Evolutionary conservation across 306 rosid genomes (phyloP), one percentile per base, ranked within the genome.

Genomic region (Begonia loranthoides): DNA sequence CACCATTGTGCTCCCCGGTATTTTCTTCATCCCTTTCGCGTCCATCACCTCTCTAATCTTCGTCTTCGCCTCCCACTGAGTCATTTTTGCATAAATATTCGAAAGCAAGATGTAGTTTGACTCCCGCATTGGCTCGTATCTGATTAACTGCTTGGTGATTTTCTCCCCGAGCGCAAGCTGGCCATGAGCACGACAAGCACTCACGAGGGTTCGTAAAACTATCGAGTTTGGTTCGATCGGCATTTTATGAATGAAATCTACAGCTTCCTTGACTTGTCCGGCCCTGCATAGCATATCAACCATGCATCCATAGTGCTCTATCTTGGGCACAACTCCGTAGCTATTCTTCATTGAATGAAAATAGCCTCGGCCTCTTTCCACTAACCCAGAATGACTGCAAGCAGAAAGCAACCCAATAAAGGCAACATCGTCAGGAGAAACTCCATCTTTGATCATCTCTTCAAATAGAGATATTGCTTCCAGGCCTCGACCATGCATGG

Each of bases 1-100:
- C 60, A 89, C 78, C 97, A 79, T 81, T 38, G 95, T 89, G 80
- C 97, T 75, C 59, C 97, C 97, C 1, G 95, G 94, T 52, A 73
- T 59, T 66, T 89, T 89, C 54, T 70, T 79, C 73, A 89, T 72
- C 58, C 97, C 94, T 56, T 68, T 85, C 67, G 66, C 54, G 66
- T 77, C 94, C 95, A 89, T 89, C 59, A 57, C 57, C 55, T 80
- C 85, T 71, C 97, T 82, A 45, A 82, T 77, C 73, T 74, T 77
- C 63, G 85, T 74, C 69, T 84, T 85, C 70, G 79, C 73, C 73
- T 85, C 95, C 94, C 97, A 89, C 0, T 47, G 74, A 24, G 56
- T 71, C 81, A 82, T 64, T 63, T 85, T 85, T 0, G 90, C 95
- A 36, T 89, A 89, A 45, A 89, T 78, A 66, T 89, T 79, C 9